phyloP scores from a whole-genome alignment of 371 early-diverging fungal genomes.

The Zychaea mexicana region DNA sequence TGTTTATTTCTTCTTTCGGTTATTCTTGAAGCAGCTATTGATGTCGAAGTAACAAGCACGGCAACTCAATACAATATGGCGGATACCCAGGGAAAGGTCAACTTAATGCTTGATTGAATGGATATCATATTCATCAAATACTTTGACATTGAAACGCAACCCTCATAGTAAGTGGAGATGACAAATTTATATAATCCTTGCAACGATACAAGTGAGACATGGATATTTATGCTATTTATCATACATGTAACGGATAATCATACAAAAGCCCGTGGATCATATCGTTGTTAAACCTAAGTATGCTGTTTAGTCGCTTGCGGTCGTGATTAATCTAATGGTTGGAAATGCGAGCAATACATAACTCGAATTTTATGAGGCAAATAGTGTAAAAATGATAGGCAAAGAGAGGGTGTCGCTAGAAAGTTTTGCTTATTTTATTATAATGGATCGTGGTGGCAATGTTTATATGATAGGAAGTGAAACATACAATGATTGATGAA shows the following conservation, averaged over 20 bases:
- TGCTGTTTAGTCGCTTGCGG: background rate
- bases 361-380: background rate
- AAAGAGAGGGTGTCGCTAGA: no score
- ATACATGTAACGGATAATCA: no score
- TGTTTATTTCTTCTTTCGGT: no score
- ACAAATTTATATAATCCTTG: background rate
- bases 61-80: background rate
- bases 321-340: background rate
- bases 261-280: background rate
- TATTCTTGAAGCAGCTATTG: no score
- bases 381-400: background rate
- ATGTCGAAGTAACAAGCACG: no score
- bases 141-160: background rate
- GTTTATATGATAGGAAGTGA: background rate
- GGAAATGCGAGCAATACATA: background rate
- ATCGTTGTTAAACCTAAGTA: background rate
- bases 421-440: no score
- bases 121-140: background rate
- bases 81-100: no score
- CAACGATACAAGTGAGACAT: no score
- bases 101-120: no score
- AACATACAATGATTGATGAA: background rate
- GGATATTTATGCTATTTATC: no score
- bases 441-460: no score
- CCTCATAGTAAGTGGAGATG: background rate